A percentile compares a stretch with the other conserved stretches of the same genome.
phyloP scores from a whole-genome alignment of 2,329 filamentous ascomycete genomes.

The Beauveria medogensis region DNA sequence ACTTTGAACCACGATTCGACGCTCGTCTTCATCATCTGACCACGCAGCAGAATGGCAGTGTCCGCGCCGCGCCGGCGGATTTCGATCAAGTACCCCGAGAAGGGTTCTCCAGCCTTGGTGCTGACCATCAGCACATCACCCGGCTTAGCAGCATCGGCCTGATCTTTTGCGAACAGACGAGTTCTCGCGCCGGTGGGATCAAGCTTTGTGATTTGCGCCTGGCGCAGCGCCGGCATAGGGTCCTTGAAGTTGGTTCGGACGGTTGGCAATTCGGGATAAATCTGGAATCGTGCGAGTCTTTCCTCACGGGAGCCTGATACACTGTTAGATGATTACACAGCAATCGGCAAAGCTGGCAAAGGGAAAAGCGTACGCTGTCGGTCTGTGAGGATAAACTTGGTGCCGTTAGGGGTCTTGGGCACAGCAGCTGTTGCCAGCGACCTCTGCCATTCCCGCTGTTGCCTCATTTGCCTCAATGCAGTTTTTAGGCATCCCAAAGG shows the following conservation, averaged over 20 bases:
- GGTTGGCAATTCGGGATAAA: conserved; percentile 50
- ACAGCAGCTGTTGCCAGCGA: conserved; percentile 37
- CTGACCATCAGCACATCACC: conserved; percentile 91
- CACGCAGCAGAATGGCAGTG: conserved; percentile 78
- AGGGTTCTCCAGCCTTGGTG: conserved; percentile 72
- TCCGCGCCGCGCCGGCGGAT: conserved; percentile 85
- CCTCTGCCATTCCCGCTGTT: conserved; percentile 36
- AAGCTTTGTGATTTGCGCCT: conserved; percentile 62
- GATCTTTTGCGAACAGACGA: conserved; percentile 69
- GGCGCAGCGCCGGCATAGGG: conserved; percentile 59
- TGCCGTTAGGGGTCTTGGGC: conserved; percentile 14
- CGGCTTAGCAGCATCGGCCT: conserved; percentile 69
- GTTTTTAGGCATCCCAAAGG: conserved; percentile 65
- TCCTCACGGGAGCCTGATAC: conserved; percentile 25
- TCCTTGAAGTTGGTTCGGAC: conserved; percentile 50
- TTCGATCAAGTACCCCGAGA: conserved; percentile 79
- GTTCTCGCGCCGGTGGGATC: conserved; percentile 80
- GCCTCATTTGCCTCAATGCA: conserved; percentile 49
- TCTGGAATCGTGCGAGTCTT: conserved; percentile 35
- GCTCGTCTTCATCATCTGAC: conserved; percentile 75
- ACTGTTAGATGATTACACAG: conserved; percentile 12
- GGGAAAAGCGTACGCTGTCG: conserved; percentile 26
- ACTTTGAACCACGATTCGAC: conserved; percentile 98
- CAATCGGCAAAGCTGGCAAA: neutral
- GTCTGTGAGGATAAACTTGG: conserved; percentile 22